These are phyloP conservation scores for Hypoxylon rubiginosum DNA, from an alignment of 2,329 filamentous ascomycete species.

Conservation along the genomic window DNA sequence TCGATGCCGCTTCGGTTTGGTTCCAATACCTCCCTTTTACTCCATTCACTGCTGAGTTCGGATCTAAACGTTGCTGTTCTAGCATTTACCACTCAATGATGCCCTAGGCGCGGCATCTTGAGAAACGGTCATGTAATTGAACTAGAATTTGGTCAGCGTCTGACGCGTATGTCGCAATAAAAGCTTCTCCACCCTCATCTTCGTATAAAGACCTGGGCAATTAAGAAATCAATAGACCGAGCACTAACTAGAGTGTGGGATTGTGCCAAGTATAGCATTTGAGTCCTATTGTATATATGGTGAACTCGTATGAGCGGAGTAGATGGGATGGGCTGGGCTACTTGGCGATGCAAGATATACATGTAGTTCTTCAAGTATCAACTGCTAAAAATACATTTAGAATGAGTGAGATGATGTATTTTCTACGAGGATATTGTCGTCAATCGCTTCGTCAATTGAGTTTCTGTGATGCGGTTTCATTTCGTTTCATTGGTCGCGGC, in stretches of 20 bases:
- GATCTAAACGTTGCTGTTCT: slow-evolving; percentile 6
- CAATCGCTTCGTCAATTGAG: background rate
- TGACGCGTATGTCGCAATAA: background rate
- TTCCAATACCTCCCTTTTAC: background rate
- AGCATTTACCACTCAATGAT: background rate
- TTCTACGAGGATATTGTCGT: background rate
- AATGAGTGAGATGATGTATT: background rate
- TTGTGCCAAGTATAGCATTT: background rate
- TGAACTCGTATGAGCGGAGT: background rate
- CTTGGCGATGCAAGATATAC: background rate
- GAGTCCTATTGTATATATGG: background rate
- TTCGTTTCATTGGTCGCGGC: background rate
- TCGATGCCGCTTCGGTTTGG: background rate
- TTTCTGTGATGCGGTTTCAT: slow-evolving; percentile 1
- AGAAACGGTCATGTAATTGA: background rate
- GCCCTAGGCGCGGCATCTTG: background rate
- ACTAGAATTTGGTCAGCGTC: background rate
- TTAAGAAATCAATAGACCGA: background rate
- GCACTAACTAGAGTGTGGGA: background rate
- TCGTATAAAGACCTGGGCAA: background rate
- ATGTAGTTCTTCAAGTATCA: background rate
- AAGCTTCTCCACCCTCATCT: background rate
- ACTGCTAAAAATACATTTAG: background rate
- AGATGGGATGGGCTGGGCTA: background rate
- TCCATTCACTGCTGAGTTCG: background rate